These are phyloP conservation scores for Yamadazyma laniorum DNA, from an alignment of 805 yeast species.

Conservation along the genomic window DNA sequence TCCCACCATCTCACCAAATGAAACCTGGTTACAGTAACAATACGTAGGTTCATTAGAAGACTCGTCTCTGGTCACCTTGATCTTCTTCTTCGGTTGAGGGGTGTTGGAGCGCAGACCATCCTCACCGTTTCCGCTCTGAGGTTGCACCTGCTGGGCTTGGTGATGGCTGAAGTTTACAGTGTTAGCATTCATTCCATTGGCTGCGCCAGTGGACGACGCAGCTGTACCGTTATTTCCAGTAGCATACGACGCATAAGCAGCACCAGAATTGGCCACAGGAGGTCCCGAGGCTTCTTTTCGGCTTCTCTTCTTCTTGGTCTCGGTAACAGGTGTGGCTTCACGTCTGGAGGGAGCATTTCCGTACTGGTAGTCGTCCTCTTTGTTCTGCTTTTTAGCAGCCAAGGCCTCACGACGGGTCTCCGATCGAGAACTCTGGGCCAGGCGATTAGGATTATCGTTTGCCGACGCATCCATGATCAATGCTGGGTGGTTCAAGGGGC, in stretches of 20 bases:
- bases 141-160: background rate
- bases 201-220: background rate
- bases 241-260: background rate
- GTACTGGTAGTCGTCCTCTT: constrained; percentile 24
- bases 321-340: constrained; percentile 18
- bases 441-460: constrained; percentile 45
- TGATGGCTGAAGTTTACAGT: too few relatives aligned
- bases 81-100: constrained; percentile 21
- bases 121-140: too few relatives aligned
- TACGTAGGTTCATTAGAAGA: constrained; percentile 67
- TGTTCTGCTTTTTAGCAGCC: constrained; percentile 76
- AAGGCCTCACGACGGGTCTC: constrained; percentile 90
- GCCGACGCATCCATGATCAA: constrained; percentile 59
- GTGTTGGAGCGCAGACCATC: constrained; percentile 15
- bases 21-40: constrained; percentile 95
- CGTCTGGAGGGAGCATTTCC: constrained; percentile 11
- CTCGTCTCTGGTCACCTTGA: constrained; percentile 20
- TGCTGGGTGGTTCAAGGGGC: constrained; percentile 89
- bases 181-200: background rate
- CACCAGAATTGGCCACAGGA: background rate
- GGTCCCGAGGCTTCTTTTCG: constrained; percentile 16
- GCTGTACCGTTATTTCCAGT: background rate
- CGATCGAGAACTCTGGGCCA: constrained; percentile 73
- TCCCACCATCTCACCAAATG: constrained; percentile 98
- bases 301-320: constrained; percentile 15